These are phyloP conservation scores for Morella rubra DNA, from an alignment of 306 rosid genomes.

Conservation along the genomic window DNA sequence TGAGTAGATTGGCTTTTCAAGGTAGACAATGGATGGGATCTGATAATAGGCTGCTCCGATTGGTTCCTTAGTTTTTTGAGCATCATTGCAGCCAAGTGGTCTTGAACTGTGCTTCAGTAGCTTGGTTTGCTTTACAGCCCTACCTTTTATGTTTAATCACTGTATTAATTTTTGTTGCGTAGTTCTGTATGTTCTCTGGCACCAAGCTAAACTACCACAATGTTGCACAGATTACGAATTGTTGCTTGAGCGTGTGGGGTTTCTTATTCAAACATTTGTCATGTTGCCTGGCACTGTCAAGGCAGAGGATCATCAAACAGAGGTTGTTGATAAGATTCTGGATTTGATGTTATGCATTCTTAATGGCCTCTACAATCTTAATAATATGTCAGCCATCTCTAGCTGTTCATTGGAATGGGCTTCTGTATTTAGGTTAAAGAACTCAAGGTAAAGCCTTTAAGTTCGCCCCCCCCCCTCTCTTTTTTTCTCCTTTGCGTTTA, in stretches of 20 bases:
- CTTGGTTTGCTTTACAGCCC: not conserved
- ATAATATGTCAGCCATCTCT: constrained; percentile 45
- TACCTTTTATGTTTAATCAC: not conserved
- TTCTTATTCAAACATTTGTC: constrained; percentile 45
- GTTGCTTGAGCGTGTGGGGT: constrained; percentile 51
- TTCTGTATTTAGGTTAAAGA: constrained; percentile 55
- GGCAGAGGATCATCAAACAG: constrained; percentile 39
- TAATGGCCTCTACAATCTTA: constrained; percentile 51
- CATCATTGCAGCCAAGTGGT: not conserved
- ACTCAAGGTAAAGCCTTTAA: constrained; percentile 51
- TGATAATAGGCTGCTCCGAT: constrained; percentile 14
- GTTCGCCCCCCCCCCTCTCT: not conserved
- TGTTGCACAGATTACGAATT: constrained; percentile 61
- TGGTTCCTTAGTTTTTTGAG: not conserved
- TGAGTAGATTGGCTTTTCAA: not conserved
- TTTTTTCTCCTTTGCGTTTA: not conserved
- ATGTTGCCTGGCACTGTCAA: constrained; percentile 37
- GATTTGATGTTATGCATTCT: constrained; percentile 67
- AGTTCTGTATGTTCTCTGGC: not conserved
- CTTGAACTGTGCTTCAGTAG: constrained; percentile 3
- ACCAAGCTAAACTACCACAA: constrained; percentile 18
- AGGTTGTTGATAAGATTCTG: constrained; percentile 55
- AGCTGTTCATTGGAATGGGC: constrained; percentile 74
- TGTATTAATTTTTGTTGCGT: not conserved
- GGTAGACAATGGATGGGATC: not conserved